Evolutionary conservation across 179 eudicot genomes (phyloP).

Genomic region (Kewa caespitosa): DNA sequence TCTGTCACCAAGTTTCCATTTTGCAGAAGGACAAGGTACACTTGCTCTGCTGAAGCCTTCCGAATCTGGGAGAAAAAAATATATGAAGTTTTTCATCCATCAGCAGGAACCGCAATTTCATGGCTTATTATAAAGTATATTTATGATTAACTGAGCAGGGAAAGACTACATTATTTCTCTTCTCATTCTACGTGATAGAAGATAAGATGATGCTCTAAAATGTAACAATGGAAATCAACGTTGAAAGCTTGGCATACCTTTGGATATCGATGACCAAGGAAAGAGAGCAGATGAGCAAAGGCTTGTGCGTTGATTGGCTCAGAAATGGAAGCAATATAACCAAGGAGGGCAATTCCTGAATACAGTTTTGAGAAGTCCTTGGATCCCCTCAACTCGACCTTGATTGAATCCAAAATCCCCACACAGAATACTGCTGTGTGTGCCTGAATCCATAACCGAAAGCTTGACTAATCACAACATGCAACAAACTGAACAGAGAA

Average conservation of each 20-base stretch:
- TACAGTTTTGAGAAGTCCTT: slow-evolving; percentile 88
- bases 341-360: slow-evolving; percentile 88
- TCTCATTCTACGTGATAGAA: no score
- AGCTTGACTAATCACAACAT: slow-evolving; percentile 9
- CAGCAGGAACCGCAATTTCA: slow-evolving; percentile 1
- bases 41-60: slow-evolving; percentile 88
- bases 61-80: slow-evolving; percentile 54
- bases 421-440: slow-evolving; percentile 66
- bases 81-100: slow-evolving; percentile 11
- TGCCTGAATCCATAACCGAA: slow-evolving; percentile 44
- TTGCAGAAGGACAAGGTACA: slow-evolving; percentile 80
- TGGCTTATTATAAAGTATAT: background rate
- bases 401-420: slow-evolving; percentile 68
- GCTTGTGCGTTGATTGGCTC: slow-evolving; percentile 62
- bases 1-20: slow-evolving; percentile 59
- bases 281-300: slow-evolving; percentile 68
- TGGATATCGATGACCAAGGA: slow-evolving; percentile 90
- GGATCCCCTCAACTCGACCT: slow-evolving; percentile 69
- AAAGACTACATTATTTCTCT: no score
- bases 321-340: slow-evolving; percentile 74
- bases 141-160: background rate
- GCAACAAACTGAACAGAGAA: slow-evolving; percentile 6
- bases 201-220: no score
- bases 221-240: background rate
- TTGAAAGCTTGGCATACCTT: slow-evolving; percentile 55